Evolutionary conservation across 2,329 filamentous ascomycete species (phyloP).

Genomic region (Cryoendolithus antarcticus): DNA sequence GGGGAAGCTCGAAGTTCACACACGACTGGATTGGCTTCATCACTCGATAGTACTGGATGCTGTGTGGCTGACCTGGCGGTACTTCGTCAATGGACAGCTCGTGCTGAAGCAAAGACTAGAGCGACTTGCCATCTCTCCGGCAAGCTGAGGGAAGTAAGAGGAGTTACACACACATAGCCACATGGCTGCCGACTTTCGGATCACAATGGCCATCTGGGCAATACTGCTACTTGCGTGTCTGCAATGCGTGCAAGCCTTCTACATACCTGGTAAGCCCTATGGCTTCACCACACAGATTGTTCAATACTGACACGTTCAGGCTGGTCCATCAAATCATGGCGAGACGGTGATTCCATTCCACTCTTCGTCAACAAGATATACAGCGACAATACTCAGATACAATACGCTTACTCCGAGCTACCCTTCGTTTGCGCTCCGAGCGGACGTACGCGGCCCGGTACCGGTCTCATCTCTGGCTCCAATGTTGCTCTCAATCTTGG

Average conservation of each 20-base stretch:
- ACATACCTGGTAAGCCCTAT: constrained; percentile 60
- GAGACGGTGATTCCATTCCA: constrained; percentile 62
- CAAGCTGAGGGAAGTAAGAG: too few species aligned
- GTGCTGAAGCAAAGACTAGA: too few species aligned
- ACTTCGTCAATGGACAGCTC: too few species aligned
- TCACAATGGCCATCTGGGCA: constrained; percentile 28
- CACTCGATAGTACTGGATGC: too few species aligned
- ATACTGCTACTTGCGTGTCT: constrained; percentile 37
- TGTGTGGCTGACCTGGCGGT: too few species aligned
- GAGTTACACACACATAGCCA: not conserved
- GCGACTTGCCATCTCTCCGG: too few species aligned
- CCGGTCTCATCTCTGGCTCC: constrained; percentile 60
- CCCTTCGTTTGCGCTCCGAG: constrained; percentile 77
- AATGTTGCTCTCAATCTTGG: constrained; percentile 73
- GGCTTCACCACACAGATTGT: not conserved
- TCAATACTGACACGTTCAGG: constrained; percentile 34
- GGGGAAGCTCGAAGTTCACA: too few species aligned
- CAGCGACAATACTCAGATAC: constrained; percentile 78
- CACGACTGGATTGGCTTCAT: too few species aligned
- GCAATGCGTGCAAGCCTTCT: constrained; percentile 55
- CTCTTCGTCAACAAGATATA: constrained; percentile 89
- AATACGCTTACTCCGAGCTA: constrained; percentile 81
- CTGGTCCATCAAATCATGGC: constrained; percentile 73
- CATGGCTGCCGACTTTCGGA: constrained; percentile 28
- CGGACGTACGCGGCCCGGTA: constrained; percentile 51